Evolutionary conservation across 2,329 filamentous ascomycete species (phyloP).

Genomic region (Phyllosticta capitalensis): DNA sequence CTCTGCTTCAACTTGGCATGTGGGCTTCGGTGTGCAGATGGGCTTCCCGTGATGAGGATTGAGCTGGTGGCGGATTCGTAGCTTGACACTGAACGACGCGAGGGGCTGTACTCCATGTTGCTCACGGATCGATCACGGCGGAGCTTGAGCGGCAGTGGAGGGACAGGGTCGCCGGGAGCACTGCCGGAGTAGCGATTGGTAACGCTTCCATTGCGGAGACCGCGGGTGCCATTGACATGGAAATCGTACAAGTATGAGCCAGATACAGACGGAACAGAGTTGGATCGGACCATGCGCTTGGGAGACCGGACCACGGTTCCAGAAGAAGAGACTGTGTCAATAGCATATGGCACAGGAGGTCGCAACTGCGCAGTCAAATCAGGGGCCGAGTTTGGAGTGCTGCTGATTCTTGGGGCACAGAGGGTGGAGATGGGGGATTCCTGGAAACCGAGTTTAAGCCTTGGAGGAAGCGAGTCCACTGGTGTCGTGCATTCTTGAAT

Average conservation of each 20-base stretch:
- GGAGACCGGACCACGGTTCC: slow-evolving; percentile 5
- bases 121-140: slow-evolving; percentile 17
- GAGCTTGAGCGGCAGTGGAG: slow-evolving; percentile 32
- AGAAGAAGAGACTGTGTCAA: background rate
- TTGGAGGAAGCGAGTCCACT: background rate
- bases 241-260: background rate
- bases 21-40: slow-evolving; percentile 19
- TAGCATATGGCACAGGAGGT: background rate
- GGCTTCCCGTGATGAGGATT: slow-evolving; percentile 30
- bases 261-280: slow-evolving; percentile 7
- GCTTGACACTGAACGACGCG: slow-evolving; percentile 31
- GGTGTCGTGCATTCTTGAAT: background rate
- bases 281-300: slow-evolving; percentile 1
- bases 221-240: background rate
- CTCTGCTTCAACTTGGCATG: slow-evolving; percentile 26
- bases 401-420: background rate
- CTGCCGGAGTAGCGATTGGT: slow-evolving; percentile 19
- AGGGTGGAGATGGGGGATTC: background rate
- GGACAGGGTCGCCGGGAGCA: slow-evolving; percentile 33
- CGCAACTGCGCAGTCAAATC: background rate
- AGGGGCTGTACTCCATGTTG: slow-evolving; percentile 23
- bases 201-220: slow-evolving; percentile 16
- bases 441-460: background rate
- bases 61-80: slow-evolving; percentile 32
- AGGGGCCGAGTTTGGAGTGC: slow-evolving; percentile 3